phyloP scores from a whole-genome alignment of 2,329 filamentous ascomycete genomes.

The Colletotrichum graminicola region DNA sequence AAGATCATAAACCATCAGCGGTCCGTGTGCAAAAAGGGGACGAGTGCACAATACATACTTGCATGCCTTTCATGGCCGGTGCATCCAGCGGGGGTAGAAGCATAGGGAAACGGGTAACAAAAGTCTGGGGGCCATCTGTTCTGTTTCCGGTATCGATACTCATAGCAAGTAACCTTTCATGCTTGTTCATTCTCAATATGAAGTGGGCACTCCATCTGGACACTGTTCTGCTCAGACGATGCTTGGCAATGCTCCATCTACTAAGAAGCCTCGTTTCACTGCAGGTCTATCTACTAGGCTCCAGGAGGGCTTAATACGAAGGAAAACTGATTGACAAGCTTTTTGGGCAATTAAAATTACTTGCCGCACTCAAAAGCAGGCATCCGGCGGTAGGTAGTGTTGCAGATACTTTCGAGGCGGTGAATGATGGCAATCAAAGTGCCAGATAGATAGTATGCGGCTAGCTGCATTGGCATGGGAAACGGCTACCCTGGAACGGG shows the following conservation, averaged over 20 bases:
- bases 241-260: not conserved
- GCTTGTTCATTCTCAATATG: not conserved
- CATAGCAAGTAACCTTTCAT: too few species aligned
- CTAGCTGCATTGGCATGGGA: not conserved
- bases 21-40: not conserved
- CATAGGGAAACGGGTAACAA: constrained; percentile 9
- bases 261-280: not conserved
- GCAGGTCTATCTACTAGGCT: too few species aligned
- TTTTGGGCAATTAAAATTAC: too few species aligned
- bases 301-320: not conserved
- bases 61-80: not conserved
- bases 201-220: not conserved
- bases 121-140: not conserved
- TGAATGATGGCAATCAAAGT: not conserved
- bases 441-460: not conserved
- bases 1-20: not conserved
- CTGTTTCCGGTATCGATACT: not conserved
- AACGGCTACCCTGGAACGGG: not conserved
- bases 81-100: not conserved
- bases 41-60: not conserved
- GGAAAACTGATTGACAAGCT: not conserved
- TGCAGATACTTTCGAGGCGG: not conserved
- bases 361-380: not conserved
- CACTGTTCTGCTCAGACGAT: not conserved
- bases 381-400: too few species aligned